Conservation (phyloP, 495 filamentous ascomycete species). For the Penicillium bialowiezense region DNA sequence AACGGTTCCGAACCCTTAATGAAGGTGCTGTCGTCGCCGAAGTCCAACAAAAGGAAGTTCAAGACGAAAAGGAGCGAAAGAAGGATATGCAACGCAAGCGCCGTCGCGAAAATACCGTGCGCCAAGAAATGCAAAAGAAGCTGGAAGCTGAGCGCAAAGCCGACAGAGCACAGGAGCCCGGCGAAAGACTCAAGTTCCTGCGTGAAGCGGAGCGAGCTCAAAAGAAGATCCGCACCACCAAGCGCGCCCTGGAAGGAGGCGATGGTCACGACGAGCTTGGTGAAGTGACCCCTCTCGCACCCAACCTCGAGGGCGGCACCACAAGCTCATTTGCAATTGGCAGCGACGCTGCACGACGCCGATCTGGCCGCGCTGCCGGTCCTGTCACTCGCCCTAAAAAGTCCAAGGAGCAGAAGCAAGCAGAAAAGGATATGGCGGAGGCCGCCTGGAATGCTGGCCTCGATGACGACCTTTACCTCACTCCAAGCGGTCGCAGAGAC, state of each 20-base stretch:
- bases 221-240: slow-evolving; percentile 83
- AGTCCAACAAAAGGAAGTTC: slow-evolving; percentile 84
- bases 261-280: slow-evolving; percentile 76
- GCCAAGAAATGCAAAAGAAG: slow-evolving; percentile 80
- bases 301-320: slow-evolving; percentile 82
- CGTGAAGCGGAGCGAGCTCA: slow-evolving; percentile 80
- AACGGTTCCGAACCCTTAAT: slow-evolving; percentile 53
- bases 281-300: slow-evolving; percentile 70
- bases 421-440: slow-evolving; percentile 89
- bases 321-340: slow-evolving; percentile 81
- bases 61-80: slow-evolving; percentile 97
- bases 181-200: slow-evolving; percentile 71
- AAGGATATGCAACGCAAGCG: slow-evolving; percentile 99
- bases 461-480: slow-evolving; percentile 68
- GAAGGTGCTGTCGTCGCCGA: slow-evolving; percentile 73
- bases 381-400: slow-evolving; percentile 68
- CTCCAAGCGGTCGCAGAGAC: slow-evolving; percentile 63
- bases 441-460: slow-evolving; percentile 83
- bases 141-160: slow-evolving; percentile 75
- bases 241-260: slow-evolving; percentile 77
- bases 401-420: slow-evolving; percentile 94
- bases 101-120: slow-evolving; percentile 92
- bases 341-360: slow-evolving; percentile 62
- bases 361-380: slow-evolving; percentile 62
- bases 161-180: slow-evolving; percentile 68